Conservation (phyloP, 2,329 filamentous ascomycete genomes). For the Pseudonectria buxi region DNA sequence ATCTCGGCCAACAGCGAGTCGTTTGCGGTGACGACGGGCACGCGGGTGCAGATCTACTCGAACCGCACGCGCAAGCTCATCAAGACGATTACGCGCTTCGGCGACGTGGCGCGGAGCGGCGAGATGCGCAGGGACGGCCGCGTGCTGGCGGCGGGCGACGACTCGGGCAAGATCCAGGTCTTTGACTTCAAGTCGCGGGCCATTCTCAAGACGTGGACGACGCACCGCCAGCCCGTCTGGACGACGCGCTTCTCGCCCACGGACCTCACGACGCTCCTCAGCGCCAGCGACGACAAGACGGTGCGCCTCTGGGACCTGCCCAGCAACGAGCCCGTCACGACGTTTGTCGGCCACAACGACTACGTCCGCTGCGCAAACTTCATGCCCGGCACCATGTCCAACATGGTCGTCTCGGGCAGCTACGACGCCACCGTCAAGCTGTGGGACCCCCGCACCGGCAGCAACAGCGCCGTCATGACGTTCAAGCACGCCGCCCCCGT, state of each 20-base stretch:
- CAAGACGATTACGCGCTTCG: constrained; percentile 91
- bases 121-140: constrained; percentile 84
- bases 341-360: constrained; percentile 81
- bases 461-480: constrained; percentile 66
- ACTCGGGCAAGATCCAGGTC: constrained; percentile 86
- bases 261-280: constrained; percentile 82
- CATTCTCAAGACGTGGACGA: constrained; percentile 90
- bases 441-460: constrained; percentile 80
- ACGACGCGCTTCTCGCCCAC: constrained; percentile 83
- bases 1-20: constrained; percentile 72
- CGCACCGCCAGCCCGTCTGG: constrained; percentile 93
- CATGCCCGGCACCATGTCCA: constrained; percentile 66
- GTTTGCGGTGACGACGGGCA: constrained; percentile 92
- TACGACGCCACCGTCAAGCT: constrained; percentile 91
- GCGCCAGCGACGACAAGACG: constrained; percentile 84
- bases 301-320: constrained; percentile 93
- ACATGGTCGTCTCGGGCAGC: constrained; percentile 79
- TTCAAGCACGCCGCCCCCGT: constrained; percentile 92
- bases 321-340: constrained; percentile 65
- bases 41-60: constrained; percentile 88
- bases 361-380: constrained; percentile 87
- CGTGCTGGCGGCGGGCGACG: constrained; percentile 85
- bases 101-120: constrained; percentile 82
- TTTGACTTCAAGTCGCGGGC: constrained; percentile 85
- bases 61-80: constrained; percentile 84